Conservation (phyloP, 2,329 filamentous ascomycete genomes). For the Botrytis porri region DNA sequence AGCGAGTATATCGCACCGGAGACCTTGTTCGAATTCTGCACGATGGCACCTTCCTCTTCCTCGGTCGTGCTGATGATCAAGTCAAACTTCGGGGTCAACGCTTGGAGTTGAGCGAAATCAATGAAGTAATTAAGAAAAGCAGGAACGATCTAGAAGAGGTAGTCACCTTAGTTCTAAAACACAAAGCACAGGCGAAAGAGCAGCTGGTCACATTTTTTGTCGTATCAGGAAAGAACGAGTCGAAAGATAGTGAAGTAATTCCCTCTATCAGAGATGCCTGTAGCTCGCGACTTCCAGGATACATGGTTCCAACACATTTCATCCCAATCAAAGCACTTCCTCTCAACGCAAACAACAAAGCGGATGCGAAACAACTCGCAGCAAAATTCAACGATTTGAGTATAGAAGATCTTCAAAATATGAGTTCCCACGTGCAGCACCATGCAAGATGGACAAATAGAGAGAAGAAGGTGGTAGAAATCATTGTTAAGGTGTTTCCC, state of each 20-base stretch:
- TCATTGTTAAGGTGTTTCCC: conserved; percentile 46
- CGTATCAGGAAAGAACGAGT: conserved; percentile 30
- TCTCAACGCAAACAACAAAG: conserved; percentile 86
- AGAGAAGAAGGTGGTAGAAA: conserved; percentile 49
- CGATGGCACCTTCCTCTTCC: conserved; percentile 80
- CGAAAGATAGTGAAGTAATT: conserved; percentile 43
- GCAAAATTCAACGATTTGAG: conserved; percentile 61
- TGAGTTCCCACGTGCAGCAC: conserved; percentile 43
- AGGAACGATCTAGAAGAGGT: conserved; percentile 62
- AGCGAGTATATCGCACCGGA: conserved; percentile 79
- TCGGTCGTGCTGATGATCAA: conserved; percentile 86
- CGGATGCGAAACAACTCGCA: conserved; percentile 69
- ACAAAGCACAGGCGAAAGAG: conserved; percentile 71
- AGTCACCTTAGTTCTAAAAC: conserved; percentile 70
- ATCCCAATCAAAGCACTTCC: conserved; percentile 70
- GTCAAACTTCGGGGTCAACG: conserved; percentile 88
- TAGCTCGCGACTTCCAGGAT: conserved; percentile 65
- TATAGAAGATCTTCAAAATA: conserved; percentile 55
- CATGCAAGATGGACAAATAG: conserved; percentile 39
- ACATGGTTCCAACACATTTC: conserved; percentile 90
- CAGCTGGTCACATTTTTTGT: conserved; percentile 77
- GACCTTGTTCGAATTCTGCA: conserved; percentile 80
- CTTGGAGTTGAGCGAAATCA: conserved; percentile 88
- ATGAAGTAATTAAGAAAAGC: conserved; percentile 71
- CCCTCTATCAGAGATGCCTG: conserved; percentile 59